These are phyloP conservation scores for Chrysosporium keratinophilum DNA, from an alignment of 2,329 filamentous ascomycete species.

Conservation along the genomic window DNA sequence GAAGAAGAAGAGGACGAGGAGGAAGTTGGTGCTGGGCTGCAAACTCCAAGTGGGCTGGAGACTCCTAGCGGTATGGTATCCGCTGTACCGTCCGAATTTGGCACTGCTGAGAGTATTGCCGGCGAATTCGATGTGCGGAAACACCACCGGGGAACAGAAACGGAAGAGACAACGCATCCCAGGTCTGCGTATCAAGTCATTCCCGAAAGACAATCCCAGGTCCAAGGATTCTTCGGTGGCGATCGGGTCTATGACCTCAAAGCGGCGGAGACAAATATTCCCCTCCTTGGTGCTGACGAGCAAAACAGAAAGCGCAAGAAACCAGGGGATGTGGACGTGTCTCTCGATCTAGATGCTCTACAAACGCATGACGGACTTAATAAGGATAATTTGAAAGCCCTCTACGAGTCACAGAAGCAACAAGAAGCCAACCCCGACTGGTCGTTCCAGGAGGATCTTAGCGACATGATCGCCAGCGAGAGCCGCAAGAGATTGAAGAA, in stretches of 20 bases:
- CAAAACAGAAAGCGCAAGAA: slow-evolving; percentile 80
- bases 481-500: slow-evolving; percentile 81
- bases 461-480: slow-evolving; percentile 92
- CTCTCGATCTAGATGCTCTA: slow-evolving; percentile 75
- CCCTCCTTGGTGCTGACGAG: slow-evolving; percentile 71
- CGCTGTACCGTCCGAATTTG: slow-evolving; percentile 68
- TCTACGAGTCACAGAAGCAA: slow-evolving; percentile 64
- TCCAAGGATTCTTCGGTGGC: slow-evolving; percentile 91
- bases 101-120: slow-evolving; percentile 62
- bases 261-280: slow-evolving; percentile 48
- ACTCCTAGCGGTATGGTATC: slow-evolving; percentile 74
- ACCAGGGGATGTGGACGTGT: slow-evolving; percentile 87
- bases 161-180: slow-evolving; percentile 64
- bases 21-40: slow-evolving; percentile 53
- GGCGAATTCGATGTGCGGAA: slow-evolving; percentile 91
- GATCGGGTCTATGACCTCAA: slow-evolving; percentile 87
- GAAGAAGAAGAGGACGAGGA: slow-evolving; percentile 57
- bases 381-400: slow-evolving; percentile 70
- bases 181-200: slow-evolving; percentile 81
- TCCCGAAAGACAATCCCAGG: slow-evolving; percentile 72
- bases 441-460: slow-evolving; percentile 79
- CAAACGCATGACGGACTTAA: slow-evolving; percentile 63
- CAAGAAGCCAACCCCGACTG: slow-evolving; percentile 59
- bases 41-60: slow-evolving; percentile 67
- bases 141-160: slow-evolving; percentile 71